Evolutionary conservation across 306 rosid species (phyloP).

Genomic region (Citrullus colocynthis): DNA sequence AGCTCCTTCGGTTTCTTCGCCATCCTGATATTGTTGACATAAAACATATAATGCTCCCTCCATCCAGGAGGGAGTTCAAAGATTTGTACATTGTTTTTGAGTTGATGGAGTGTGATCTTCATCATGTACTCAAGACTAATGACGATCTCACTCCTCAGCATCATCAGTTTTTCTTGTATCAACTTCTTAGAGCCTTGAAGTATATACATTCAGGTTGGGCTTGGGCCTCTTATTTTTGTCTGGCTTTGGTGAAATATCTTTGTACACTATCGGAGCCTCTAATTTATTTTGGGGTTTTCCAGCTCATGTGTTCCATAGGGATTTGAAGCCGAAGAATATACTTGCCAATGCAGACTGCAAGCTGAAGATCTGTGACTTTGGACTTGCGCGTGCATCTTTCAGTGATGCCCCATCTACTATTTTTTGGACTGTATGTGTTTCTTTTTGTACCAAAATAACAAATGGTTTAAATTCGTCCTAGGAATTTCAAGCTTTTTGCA

Average conservation of each 20-base stretch:
- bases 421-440: slow-evolving; percentile 55
- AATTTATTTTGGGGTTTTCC: slow-evolving; percentile 7
- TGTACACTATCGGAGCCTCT: neutral
- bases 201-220: slow-evolving; percentile 54
- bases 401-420: slow-evolving; percentile 48
- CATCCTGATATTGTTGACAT: slow-evolving; percentile 63
- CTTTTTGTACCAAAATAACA: neutral
- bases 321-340: slow-evolving; percentile 61
- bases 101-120: slow-evolving; percentile 63
- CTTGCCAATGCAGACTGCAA: slow-evolving; percentile 73
- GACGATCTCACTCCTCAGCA: slow-evolving; percentile 53
- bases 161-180: slow-evolving; percentile 49
- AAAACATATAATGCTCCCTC: slow-evolving; percentile 60
- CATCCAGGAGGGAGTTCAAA: slow-evolving; percentile 47
- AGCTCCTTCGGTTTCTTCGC: slow-evolving; percentile 49
- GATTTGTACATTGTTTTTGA: slow-evolving; percentile 59
- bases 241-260: neutral
- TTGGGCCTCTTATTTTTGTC: slow-evolving; percentile 10
- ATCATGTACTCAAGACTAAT: slow-evolving; percentile 48
- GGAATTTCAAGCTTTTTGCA: neutral
- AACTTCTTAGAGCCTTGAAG: slow-evolving; percentile 60
- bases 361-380: slow-evolving; percentile 59
- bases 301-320: slow-evolving; percentile 55
- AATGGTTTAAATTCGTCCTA: neutral
- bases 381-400: slow-evolving; percentile 55